Conservation (phyloP, 1,284 basidiomycete genomes). For the Pascua guehoae region DNA sequence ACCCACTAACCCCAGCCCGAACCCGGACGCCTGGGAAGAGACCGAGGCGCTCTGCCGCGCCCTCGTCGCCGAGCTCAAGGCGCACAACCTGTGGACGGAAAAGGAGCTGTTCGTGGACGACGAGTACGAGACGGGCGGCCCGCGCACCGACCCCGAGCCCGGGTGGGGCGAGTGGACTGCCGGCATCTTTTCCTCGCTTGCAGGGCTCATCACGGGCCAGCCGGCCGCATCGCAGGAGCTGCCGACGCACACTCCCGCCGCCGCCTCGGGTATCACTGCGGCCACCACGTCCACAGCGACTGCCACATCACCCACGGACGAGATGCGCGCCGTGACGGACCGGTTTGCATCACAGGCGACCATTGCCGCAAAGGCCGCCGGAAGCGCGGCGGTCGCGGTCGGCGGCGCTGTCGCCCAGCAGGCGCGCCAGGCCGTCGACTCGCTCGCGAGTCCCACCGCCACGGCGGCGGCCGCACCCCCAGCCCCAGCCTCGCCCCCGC, state of each 20-base stretch:
- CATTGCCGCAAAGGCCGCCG: slow-evolving; percentile 40
- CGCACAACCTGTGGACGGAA: slow-evolving; percentile 40
- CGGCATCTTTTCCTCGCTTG: slow-evolving; percentile 5
- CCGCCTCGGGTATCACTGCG: slow-evolving; percentile 10
- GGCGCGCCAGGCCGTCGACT: slow-evolving; percentile 36
- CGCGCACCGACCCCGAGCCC: slow-evolving; percentile 17
- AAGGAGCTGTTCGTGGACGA: slow-evolving; percentile 44
- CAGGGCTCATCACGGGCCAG: slow-evolving; percentile 2
- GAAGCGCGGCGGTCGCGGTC: slow-evolving; percentile 33
- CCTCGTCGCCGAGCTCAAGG: slow-evolving; percentile 38
- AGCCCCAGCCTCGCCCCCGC: too few species aligned
- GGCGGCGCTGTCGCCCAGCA: slow-evolving; percentile 35
- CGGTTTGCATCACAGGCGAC: slow-evolving; percentile 24
- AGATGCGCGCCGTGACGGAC: slow-evolving; percentile 23
- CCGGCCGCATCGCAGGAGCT: slow-evolving; percentile 8
- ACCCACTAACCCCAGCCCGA: slow-evolving; percentile 21
- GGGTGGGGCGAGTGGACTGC: slow-evolving; percentile 45
- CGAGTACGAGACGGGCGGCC: slow-evolving; percentile 39
- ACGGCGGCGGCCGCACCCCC: too few species aligned
- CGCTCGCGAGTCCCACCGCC: too few species aligned
- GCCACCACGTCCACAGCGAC: slow-evolving; percentile 9
- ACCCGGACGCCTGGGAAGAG: slow-evolving; percentile 41
- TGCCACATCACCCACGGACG: slow-evolving; percentile 15
- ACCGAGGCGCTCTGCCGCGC: slow-evolving; percentile 30
- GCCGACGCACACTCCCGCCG: slow-evolving; percentile 18